Percentiles rank a stretch among this genome's conserved stretches.
Conservation (phyloP, 306 rosid species). For the Quercus gilva region DNA sequence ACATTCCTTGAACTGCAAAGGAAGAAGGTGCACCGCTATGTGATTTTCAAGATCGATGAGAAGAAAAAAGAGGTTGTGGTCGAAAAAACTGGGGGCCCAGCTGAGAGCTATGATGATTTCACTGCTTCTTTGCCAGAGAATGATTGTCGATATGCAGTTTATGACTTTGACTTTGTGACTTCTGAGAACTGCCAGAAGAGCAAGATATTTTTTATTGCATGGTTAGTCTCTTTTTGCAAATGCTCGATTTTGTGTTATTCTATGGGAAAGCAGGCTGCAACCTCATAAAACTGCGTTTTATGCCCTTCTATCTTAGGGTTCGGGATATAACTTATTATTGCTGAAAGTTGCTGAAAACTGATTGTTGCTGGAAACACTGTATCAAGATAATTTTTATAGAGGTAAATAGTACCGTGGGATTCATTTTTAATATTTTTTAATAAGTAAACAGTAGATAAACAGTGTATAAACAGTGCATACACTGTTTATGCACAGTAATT, state of each 20-base stretch:
- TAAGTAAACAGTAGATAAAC: no score
- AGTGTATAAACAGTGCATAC: no score
- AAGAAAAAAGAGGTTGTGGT: conserved; percentile 75
- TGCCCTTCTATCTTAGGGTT: background rate
- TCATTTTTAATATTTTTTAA: no score
- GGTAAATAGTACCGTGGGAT: no score
- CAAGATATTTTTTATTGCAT: conserved; percentile 73
- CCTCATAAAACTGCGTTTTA: background rate
- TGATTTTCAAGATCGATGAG: conserved; percentile 82
- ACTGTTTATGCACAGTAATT: no score
- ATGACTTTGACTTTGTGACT: conserved; percentile 69
- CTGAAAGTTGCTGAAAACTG: no score
- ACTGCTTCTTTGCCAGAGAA: conserved; percentile 72
- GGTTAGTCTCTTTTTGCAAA: conserved; percentile 51
- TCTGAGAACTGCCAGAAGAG: conserved; percentile 83
- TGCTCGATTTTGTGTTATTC: background rate
- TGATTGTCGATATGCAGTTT: conserved; percentile 81
- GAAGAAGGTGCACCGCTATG: conserved; percentile 74
- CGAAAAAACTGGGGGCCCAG: conserved; percentile 76
- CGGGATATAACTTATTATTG: no score
- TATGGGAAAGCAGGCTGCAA: background rate
- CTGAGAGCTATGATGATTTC: conserved; percentile 78
- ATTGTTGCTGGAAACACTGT: no score
- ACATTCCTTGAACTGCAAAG: conserved; percentile 69
- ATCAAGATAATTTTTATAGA: no score